Conservation (phyloP, 179 eudicot species). For the Nepenthes alata region DNA sequence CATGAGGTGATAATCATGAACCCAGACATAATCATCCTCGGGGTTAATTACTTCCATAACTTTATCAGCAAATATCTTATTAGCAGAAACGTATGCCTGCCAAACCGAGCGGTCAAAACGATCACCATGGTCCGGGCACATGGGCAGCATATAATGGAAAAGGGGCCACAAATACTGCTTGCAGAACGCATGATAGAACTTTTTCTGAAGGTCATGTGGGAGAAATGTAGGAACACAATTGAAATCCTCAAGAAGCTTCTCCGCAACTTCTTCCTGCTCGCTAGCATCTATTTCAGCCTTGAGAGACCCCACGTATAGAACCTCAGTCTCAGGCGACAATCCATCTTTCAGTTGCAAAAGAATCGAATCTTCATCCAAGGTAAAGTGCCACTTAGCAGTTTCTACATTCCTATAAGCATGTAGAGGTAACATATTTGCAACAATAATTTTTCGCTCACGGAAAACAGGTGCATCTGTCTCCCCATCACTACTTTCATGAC, state of each 20-base stretch:
- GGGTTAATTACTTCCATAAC: conserved; percentile 82
- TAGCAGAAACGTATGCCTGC: conserved; percentile 86
- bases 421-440: conserved; percentile 72
- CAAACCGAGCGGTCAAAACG: conserved; percentile 73
- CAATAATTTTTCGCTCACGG: conserved; percentile 54
- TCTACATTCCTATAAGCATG: conserved; percentile 41
- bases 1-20: conserved; percentile 89
- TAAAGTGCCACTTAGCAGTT: conserved; percentile 56
- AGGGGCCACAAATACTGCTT: conserved; percentile 91
- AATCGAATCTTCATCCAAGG: conserved; percentile 62
- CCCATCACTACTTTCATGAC: conserved; percentile 39
- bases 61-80: conserved; percentile 76
- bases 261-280: conserved; percentile 80
- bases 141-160: conserved; percentile 89
- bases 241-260: conserved; percentile 60
- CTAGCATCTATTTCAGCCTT: conserved; percentile 52
- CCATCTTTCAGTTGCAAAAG: conserved; percentile 67
- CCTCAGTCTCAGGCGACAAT: conserved; percentile 52
- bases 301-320: conserved; percentile 74
- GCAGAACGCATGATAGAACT: conserved; percentile 72
- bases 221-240: conserved; percentile 80
- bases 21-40: conserved; percentile 77
- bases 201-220: conserved; percentile 54
- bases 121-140: conserved; percentile 78
- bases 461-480: conserved; percentile 36